phyloP scores from a whole-genome alignment of 176 grass and related monocot genomes.

The Bothriochloa decipiens region DNA sequence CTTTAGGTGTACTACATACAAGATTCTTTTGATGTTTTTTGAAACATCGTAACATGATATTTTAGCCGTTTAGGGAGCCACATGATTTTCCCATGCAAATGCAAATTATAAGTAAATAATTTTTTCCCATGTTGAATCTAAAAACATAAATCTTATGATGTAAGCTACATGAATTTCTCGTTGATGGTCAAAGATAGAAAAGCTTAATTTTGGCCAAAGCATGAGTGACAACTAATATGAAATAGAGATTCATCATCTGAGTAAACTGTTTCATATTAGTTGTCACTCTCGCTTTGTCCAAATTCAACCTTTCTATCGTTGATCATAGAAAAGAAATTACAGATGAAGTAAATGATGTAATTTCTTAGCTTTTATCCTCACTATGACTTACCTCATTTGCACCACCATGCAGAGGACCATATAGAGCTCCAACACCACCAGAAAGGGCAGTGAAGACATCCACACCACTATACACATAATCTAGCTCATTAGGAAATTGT shows the following conservation, averaged over 20 bases:
- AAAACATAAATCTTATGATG: background rate
- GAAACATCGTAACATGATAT: too few species aligned
- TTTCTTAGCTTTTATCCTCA: background rate
- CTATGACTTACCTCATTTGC: slow-evolving; percentile 83
- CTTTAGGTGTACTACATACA: too few species aligned
- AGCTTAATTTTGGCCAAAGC: background rate
- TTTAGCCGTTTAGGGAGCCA: too few species aligned
- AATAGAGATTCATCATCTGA: background rate
- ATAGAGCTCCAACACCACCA: slow-evolving; percentile 94
- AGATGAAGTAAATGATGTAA: background rate
- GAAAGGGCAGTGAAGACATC: slow-evolving; percentile 98
- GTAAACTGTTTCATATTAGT: background rate
- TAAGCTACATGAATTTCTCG: background rate
- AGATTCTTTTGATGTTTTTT: too few species aligned
- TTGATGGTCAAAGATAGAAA: background rate
- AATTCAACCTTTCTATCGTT: background rate
- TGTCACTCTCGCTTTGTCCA: background rate
- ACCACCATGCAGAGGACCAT: slow-evolving; percentile 96
- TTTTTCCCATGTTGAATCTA: background rate
- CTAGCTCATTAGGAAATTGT: slow-evolving; percentile 40
- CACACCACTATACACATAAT: slow-evolving; percentile 77
- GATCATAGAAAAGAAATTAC: background rate
- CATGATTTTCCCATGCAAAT: too few species aligned
- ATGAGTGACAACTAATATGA: background rate
- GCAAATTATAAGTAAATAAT: background rate